Evolutionary conservation across 2,329 filamentous ascomycete genomes (phyloP).

Genomic region (Phyllosticta citriasiana): DNA sequence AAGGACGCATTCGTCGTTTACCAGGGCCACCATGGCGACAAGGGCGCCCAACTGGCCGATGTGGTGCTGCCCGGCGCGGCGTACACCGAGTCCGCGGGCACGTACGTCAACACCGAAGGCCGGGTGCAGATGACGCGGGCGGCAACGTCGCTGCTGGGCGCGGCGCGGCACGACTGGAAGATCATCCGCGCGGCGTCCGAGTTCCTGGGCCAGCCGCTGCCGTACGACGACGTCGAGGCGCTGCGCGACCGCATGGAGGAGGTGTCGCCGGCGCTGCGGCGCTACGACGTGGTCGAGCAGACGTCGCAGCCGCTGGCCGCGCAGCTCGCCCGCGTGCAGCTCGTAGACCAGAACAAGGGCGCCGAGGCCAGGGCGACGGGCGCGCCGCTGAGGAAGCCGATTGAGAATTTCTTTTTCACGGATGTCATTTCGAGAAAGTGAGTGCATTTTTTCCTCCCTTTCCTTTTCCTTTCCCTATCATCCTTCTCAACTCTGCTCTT

Average conservation of each 20-base stretch:
- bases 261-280: conserved; percentile 79
- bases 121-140: conserved; percentile 89
- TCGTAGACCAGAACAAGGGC: conserved; percentile 94
- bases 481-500: not conserved
- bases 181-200: conserved; percentile 89
- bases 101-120: conserved; percentile 96
- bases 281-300: conserved; percentile 85
- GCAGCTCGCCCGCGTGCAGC: conserved; percentile 79
- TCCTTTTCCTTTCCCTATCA: no score
- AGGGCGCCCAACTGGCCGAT: conserved; percentile 84
- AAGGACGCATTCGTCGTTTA: conserved; percentile 96
- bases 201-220: conserved; percentile 76
- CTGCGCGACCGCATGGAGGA: conserved; percentile 90
- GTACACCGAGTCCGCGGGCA: conserved; percentile 93
- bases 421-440: conserved; percentile 94
- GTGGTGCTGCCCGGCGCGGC: conserved; percentile 88
- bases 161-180: conserved; percentile 95
- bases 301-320: conserved; percentile 47
- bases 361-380: conserved; percentile 50
- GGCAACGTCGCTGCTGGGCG: conserved; percentile 80
- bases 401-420: conserved; percentile 98
- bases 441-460: conserved; percentile 23
- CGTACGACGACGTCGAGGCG: conserved; percentile 85
- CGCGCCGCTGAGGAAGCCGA: conserved; percentile 69
- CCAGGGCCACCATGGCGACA: conserved; percentile 95